Conservation (phyloP, 768 basidiomycete species). For the Mycena chlorophos region DNA sequence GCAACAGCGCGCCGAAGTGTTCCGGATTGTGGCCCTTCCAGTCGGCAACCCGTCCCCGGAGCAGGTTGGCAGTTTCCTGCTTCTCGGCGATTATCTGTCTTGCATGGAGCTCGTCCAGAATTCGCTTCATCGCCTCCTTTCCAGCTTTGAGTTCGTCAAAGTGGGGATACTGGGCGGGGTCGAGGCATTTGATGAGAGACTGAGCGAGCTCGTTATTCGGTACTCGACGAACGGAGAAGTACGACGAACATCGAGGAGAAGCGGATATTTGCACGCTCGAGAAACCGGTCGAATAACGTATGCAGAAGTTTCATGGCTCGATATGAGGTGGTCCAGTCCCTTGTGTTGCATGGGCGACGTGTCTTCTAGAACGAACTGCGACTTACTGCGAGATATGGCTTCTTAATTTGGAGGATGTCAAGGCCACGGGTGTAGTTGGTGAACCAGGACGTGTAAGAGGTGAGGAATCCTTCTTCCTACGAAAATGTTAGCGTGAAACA, state of each 20-base stretch:
- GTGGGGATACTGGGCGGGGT: conserved; percentile 58
- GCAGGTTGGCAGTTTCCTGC: conserved; percentile 80
- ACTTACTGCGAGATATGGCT: too few relatives aligned
- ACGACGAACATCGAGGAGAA: conserved; percentile 63
- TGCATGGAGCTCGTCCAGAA: conserved; percentile 94
- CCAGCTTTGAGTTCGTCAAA: conserved; percentile 82
- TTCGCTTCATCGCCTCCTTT: conserved; percentile 80
- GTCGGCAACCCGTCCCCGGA: conserved; percentile 84
- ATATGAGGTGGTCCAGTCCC: conserved; percentile 33
- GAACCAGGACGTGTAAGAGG: too few relatives aligned
- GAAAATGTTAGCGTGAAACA: too few relatives aligned
- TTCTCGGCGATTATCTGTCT: conserved; percentile 84
- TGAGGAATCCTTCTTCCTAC: too few relatives aligned
- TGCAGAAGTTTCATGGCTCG: conserved; percentile 81
- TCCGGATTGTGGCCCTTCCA: conserved; percentile 97
- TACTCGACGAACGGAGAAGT: conserved; percentile 5
- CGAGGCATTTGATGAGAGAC: conserved; percentile 73
- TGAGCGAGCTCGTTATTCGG: conserved; percentile 29
- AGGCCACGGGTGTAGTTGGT: too few relatives aligned
- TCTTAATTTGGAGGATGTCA: too few relatives aligned
- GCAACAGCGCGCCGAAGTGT: conserved; percentile 88
- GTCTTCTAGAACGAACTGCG: too few relatives aligned
- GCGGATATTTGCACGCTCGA: conserved; percentile 70
- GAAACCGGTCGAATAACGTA: conserved; percentile 57
- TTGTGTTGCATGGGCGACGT: too few relatives aligned